Percentiles rank a stretch among this genome's conserved stretches.
Conservation (phyloP, 2,329 filamentous ascomycete species). For the Aspergillus viridinutans region DNA sequence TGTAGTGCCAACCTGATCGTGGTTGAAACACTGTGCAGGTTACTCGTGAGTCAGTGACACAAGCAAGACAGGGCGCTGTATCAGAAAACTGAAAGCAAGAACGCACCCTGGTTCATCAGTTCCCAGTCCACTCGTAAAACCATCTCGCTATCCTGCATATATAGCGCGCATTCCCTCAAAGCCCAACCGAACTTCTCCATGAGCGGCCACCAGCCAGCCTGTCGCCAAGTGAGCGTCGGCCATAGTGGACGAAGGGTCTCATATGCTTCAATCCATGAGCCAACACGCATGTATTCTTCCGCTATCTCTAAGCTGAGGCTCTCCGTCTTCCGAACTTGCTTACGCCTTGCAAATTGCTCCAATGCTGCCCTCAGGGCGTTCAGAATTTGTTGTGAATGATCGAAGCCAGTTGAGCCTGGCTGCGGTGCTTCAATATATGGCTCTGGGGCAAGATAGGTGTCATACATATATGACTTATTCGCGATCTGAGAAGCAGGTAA, state of each 20-base stretch:
- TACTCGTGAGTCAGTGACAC: conserved; percentile 1
- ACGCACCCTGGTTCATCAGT: conserved; percentile 40
- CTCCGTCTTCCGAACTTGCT: conserved; percentile 53
- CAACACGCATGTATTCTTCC: conserved; percentile 49
- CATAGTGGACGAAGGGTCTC: conserved; percentile 51
- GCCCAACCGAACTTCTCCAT: conserved; percentile 52
- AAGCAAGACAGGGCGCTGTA: not conserved
- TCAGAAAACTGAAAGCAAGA: not conserved
- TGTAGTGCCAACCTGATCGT: conserved; percentile 37
- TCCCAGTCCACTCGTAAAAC: conserved; percentile 56
- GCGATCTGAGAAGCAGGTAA: conserved; percentile 54
- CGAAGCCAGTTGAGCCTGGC: conserved; percentile 41
- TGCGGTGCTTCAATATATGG: conserved; percentile 53
- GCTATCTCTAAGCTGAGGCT: conserved; percentile 53
- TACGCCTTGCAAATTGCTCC: conserved; percentile 48
- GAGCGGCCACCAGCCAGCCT: conserved; percentile 56
- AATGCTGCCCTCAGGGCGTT: conserved; percentile 46
- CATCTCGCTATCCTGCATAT: conserved; percentile 43
- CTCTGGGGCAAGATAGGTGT: conserved; percentile 58
- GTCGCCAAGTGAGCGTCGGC: conserved; percentile 55
- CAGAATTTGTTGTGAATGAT: conserved; percentile 51
- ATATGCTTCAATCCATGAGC: conserved; percentile 50
- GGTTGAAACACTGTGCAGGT: conserved; percentile 30
- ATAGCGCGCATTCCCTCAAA: conserved; percentile 51
- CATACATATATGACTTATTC: conserved; percentile 52